Evolutionary conservation across 2,329 filamentous ascomycete genomes (phyloP).

Genomic region (Neoarthrinium moseri): DNA sequence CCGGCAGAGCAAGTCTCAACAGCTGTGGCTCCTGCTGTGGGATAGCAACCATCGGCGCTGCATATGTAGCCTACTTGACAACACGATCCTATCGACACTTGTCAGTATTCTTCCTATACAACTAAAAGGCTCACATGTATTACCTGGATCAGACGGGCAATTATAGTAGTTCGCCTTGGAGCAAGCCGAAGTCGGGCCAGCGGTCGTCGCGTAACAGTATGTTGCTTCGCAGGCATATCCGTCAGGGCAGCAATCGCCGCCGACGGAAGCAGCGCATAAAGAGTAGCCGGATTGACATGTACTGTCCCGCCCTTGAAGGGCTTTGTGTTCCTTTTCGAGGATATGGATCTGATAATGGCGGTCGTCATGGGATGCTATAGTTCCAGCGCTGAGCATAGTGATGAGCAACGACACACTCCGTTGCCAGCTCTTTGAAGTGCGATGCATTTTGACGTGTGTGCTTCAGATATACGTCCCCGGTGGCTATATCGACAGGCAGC

Average conservation of each 20-base stretch:
- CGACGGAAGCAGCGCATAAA: constrained; percentile 21
- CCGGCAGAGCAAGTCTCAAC: constrained; percentile 41
- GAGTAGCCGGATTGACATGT: constrained; percentile 21
- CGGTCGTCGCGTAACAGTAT: constrained; percentile 47
- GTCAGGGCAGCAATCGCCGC: constrained; percentile 47
- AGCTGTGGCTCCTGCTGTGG: constrained; percentile 40
- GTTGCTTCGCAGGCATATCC: constrained; percentile 46
- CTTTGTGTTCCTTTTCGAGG: constrained; percentile 21
- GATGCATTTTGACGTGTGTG: constrained; percentile 16
- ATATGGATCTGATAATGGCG: constrained; percentile 20
- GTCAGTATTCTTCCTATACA: not conserved
- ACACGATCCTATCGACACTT: constrained; percentile 38
- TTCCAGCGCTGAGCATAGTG: constrained; percentile 12
- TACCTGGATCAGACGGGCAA: constrained; percentile 25
- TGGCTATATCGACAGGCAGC: not conserved
- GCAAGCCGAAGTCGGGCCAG: constrained; percentile 37
- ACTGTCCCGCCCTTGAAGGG: constrained; percentile 23
- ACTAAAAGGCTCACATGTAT: not conserved
- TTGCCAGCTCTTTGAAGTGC: constrained; percentile 12
- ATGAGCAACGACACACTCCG: constrained; percentile 16
- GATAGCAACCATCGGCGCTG: constrained; percentile 36
- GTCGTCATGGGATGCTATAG: constrained; percentile 10
- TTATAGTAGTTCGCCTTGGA: constrained; percentile 34
- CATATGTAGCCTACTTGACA: constrained; percentile 47
- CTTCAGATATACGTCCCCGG: not conserved